Evolutionary conservation across 2,329 filamentous ascomycete species (phyloP).

Genomic region (Colletotrichum eleusines): DNA sequence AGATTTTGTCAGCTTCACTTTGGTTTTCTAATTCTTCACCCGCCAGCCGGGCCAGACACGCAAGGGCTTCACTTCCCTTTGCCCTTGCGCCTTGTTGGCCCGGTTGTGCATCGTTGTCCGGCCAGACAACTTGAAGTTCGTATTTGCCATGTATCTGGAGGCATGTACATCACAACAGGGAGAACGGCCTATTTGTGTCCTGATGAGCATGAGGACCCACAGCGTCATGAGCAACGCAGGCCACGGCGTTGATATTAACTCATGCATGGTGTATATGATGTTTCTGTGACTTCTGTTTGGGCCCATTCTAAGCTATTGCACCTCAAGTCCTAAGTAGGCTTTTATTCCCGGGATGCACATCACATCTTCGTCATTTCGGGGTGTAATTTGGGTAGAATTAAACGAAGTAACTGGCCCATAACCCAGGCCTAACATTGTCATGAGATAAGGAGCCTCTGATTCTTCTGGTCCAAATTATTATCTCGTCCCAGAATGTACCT

Average conservation of each 20-base stretch:
- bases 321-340: neutral
- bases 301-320: neutral
- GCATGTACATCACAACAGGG: too few relatives aligned
- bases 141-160: too few relatives aligned
- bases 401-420: neutral
- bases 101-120: neutral
- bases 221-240: neutral
- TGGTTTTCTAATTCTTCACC: neutral
- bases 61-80: neutral
- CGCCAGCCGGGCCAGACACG: neutral
- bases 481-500: neutral
- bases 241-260: neutral
- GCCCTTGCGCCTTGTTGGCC: neutral
- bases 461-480: neutral
- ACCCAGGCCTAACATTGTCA: neutral
- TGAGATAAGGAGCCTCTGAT: neutral
- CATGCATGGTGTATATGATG: neutral
- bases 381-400: neutral
- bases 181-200: neutral
- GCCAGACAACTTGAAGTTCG: neutral
- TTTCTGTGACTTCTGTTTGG: neutral
- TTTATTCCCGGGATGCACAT: neutral
- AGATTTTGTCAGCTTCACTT: neutral
- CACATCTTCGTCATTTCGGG: neutral
- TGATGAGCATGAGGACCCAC: neutral